Evolutionary conservation across 2,329 filamentous ascomycete species (phyloP), one percentile per base, ranked within the genome.

Genomic region (Pseudogymnoascus sp.): DNA sequence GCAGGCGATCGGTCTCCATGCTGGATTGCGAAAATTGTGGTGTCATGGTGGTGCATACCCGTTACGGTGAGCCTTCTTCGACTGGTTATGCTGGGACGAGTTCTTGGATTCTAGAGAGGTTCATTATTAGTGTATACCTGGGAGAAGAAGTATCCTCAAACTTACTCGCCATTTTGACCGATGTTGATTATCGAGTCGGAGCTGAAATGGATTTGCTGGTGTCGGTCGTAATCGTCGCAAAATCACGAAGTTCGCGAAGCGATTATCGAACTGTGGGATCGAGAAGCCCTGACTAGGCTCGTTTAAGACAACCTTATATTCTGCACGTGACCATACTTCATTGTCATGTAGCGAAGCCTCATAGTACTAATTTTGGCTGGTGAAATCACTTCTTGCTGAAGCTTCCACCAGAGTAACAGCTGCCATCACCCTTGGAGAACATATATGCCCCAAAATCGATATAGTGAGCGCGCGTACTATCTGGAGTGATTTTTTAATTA

Each of bases 41-140:
- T 55, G 48, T 60, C 48, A 35, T 55, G 48, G 48, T 33, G 29
- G 29, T 64, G 82, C 88, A 74, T 88, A 97, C 93, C 94, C 94
- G 86, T 99, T 99, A 78, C 89, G 88, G 88, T 99, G 94, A 82
- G 92, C 92, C 90, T 99, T 99, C 85, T 89, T 89, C 79, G 86
- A 87, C 87, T 94, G 89, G 83, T 97, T 97, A 84, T 97, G 92
- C 86, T 97, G 93, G 76, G 93, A 97, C 83, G 91, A 95, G 88
- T 97, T 97, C 92, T 97, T 97, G 75, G 94, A 97, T 87, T 97
- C 92, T 97, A 78, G 21, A 40, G 36, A 59, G 35, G 33, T 37
- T 37, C 59, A 15, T 18, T 18, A 59, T 65, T 58, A 65, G 58
- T 27, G 59, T 31, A 27, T 33, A 27, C 35, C 13, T 27, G 27